Evolutionary conservation across 257 asterid genomes (phyloP), one percentile per base, ranked within the genome.

Genomic region (Petrea volubilis): DNA sequence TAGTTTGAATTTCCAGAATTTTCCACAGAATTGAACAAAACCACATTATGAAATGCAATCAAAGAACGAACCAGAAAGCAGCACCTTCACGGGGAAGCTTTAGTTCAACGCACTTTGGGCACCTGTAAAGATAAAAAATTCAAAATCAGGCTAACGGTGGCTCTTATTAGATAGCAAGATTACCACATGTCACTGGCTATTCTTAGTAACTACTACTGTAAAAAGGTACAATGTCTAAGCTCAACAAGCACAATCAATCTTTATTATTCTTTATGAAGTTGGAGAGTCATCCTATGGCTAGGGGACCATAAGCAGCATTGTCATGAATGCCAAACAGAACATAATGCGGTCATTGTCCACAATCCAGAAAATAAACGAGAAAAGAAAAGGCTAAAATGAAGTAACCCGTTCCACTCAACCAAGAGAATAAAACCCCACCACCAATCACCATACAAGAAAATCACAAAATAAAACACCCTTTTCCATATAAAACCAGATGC

Each of bases 11-110:
- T n/a, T 66, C 66, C 40, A 27, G n/a, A 21, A 9, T 13, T 0
- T 8, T 40, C 33, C 64, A 56, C 20, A 12, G 52, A 0, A 2
- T 57, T 46, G 40, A 66, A 41, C 53, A 44, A 79, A 67, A 43
- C 29, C 33, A 44, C 41, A 73, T 31, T 60, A 25, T 12, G 20
- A 28, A 21, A 71, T 18, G 41, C 57, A 24, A 64, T 62, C 55
- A 80, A 40, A 66, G 66, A 69, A 92, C 96, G 34, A 84, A 95
- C 98, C 99, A 95, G 97, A 95, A 95, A 67, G 99, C 88, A 77
- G 99, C 96, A 50, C 80, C 91, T 77, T 90, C 96, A 18, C 97
- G 98, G 13, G 99, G 92, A 80, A 95, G 99, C 92, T 90, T 95
- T 61, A 92, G 67, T 64, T 92, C 90, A 1, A 87, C 93, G 43